Evolutionary conservation across 306 rosid species (phyloP), one percentile per base, ranked within the genome.

Genomic region (Acacia melanoxylon): DNA sequence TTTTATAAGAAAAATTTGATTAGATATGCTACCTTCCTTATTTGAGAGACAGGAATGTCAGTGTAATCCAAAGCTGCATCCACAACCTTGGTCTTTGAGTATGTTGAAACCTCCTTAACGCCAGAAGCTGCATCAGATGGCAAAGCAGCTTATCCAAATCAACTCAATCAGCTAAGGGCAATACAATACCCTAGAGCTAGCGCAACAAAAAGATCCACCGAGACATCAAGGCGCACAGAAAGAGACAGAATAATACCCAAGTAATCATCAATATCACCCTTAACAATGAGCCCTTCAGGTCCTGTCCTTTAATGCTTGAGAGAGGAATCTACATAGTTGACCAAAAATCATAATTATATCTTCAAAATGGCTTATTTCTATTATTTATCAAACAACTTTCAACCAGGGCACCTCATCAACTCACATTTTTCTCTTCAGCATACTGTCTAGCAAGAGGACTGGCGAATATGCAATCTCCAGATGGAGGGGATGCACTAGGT

Each of bases 271-370:
- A 96, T 81, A 86, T 96, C 98, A 45, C 92, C 98, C 94, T 96
- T 96, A 65, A 96, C 91, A 90, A 96, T 94, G 79, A 88, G 85
- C 72, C 98, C 98, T 69, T 96, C 97, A 71, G 91, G 75, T 81
- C 99, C 99, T 56, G 98, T 93, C 99, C 99, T 86, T 92, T 94
- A 83, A 96, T 92, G 88, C 92, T 91, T 76, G 97, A 88, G 70
- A 93, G 88, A 67, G 92, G 88, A 67, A 96, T 94, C 99, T 96
- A 81, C 1, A 77, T 40, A 51, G 74, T 82, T 15, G 52, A 51
- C 59, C 58, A 80, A 51, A 81, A 44, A 20, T 40, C 29, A 27
- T 52, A 76, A 59, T 31, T 31, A 72, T 20, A 77, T 72, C 40
- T 78, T 40, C 72, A 51, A 87, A 82, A 82, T 19, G 37, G 44